A percentile compares a stretch with the other conserved stretches of the same genome.
phyloP scores from a whole-genome alignment of 352 stramenopile species.

The Pythium aquatile region DNA sequence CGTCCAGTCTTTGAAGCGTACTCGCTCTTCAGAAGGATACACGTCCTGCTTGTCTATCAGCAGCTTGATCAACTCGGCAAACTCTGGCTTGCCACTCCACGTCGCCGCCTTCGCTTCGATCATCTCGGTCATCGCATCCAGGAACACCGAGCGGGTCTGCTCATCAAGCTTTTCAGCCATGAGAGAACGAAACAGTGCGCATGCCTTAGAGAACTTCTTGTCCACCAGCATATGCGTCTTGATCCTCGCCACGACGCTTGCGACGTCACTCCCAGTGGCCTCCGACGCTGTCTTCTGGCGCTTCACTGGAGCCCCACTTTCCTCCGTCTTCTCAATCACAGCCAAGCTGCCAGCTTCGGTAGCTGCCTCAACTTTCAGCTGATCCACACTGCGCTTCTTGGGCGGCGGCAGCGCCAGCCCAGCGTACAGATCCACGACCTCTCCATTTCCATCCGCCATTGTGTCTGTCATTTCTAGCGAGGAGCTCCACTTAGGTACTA shows the following conservation, averaged over 20 bases:
- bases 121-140: constrained; percentile 44
- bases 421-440: constrained; percentile 47
- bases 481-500: not conserved
- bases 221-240: constrained; percentile 73
- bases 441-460: constrained; percentile 5
- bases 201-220: constrained; percentile 78
- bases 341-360: not conserved
- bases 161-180: constrained; percentile 40
- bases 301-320: constrained; percentile 10
- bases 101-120: constrained; percentile 37
- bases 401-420: constrained; percentile 48
- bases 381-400: constrained; percentile 35
- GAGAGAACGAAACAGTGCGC: constrained; percentile 50
- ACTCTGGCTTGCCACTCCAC: constrained; percentile 57
- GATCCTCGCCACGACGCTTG: constrained; percentile 47
- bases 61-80: constrained; percentile 43
- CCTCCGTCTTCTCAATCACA: constrained; percentile 15
- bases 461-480: not conserved
- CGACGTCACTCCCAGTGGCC: constrained; percentile 35
- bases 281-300: not conserved
- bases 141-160: constrained; percentile 43
- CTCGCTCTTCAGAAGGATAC: constrained; percentile 16
- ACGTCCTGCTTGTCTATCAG: constrained; percentile 39
- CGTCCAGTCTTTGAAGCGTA: constrained; percentile 44
- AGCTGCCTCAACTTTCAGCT: not conserved